Base-by-base conservation (phyloP, 108 stramenopile species). In the Asterionellopsis glacialis region DNA sequence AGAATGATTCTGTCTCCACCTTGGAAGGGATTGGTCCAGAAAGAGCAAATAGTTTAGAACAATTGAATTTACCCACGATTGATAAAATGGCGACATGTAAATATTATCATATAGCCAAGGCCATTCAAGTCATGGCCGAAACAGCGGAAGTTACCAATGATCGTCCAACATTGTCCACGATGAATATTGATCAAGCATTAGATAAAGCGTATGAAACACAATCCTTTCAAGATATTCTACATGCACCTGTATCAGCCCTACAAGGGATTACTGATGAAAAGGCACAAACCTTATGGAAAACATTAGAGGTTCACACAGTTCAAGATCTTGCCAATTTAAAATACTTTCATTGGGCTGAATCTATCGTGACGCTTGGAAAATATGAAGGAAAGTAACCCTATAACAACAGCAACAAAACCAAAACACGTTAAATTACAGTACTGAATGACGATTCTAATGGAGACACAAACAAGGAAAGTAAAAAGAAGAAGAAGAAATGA, bases 181-280 rank as follows among this genome's bases (percentile, higher is more conserved):
- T 74, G 57, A 78, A 78, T 57, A 41, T 66, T 12, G 59, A 78
- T 61, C 73, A 72, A 49, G 70, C 61, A 10, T 55, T 79, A 23
- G 78, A 74, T 52, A 67, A 73, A 28, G 73, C 48, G 28, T 67
- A 58, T 26, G 78, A 79, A 59, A 13, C 41, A 45, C 59, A 72
- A 47, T 38, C 57, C 12, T 55, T 79, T 25, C 49, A 62, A 41
- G 73, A 79, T 18, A 51, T 79, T 19, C 13, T 69, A n/a, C 55
- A 67, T 3, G 52, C 57, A 6, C 78, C 78, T 0, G 55, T 65
- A 9, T 41, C 67, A 0, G 78, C 78, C 41, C 65, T 79, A 9
- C 57, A 79, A 50, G 74, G 74, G 14, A 27, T 75, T 6, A 42
- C 55, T 2, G 21, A 64, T 6, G 24, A 55, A 19, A 63, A 64